Percentiles rank a stretch among this genome's conserved stretches.
phyloP scores from a whole-genome alignment of 805 yeast genomes.

The Pichia nakasei region DNA sequence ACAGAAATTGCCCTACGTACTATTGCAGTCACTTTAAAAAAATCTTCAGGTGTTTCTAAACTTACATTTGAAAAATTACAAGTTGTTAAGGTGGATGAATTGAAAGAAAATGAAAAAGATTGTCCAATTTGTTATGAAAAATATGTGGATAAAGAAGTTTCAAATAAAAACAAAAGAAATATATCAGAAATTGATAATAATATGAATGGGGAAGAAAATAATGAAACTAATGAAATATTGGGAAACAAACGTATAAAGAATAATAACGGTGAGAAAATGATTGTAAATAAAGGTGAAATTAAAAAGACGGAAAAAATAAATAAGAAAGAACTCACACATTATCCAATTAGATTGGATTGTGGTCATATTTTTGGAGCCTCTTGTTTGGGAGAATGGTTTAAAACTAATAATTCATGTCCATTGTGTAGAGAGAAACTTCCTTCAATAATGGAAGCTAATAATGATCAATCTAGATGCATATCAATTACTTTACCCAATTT shows the following conservation, averaged over 20 bases:
- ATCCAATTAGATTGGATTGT: constrained; percentile 73
- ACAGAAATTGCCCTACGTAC: constrained; percentile 63
- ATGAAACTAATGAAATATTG: neutral
- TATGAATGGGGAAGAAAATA: constrained; percentile 4
- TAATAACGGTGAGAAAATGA: constrained; percentile 6
- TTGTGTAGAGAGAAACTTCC: constrained; percentile 61
- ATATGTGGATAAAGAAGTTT: constrained; percentile 25
- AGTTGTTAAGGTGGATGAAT: constrained; percentile 23
- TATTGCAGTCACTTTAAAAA: constrained; percentile 41
- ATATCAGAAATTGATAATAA: constrained; percentile 1
- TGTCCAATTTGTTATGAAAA: constrained; percentile 65
- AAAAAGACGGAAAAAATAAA: constrained; percentile 7
- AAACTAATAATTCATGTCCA: constrained; percentile 70
- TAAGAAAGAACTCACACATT: constrained; percentile 35
- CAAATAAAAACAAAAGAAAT: neutral
- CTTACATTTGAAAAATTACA: constrained; percentile 46
- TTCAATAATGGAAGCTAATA: constrained; percentile 16
- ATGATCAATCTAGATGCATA: constrained; percentile 13
- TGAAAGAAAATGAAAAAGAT: constrained; percentile 24
- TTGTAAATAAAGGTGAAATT: neutral
- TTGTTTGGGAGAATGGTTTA: constrained; percentile 83
- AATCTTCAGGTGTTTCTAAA: constrained; percentile 43
- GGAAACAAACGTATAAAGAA: neutral
- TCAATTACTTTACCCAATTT: constrained; percentile 30
- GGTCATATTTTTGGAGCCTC: constrained; percentile 77